Conservation (phyloP, 805 yeast genomes). For the Lipomyces oligophaga region DNA sequence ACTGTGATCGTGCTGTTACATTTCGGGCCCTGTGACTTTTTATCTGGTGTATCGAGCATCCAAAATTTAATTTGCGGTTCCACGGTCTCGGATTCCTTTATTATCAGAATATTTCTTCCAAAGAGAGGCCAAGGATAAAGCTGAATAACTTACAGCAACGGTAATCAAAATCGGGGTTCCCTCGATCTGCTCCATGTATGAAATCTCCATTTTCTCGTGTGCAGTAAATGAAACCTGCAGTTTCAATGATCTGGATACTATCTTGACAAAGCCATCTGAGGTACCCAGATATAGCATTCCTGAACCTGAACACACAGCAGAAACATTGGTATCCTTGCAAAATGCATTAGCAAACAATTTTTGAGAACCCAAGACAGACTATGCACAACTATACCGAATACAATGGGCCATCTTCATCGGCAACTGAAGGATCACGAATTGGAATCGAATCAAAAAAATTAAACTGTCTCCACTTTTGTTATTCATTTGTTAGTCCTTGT, state of each 20-base stretch:
- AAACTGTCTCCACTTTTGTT: slow-evolving; percentile 79
- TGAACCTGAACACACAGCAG: slow-evolving; percentile 58
- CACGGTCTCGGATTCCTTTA: slow-evolving; percentile 50
- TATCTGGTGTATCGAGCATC: slow-evolving; percentile 51
- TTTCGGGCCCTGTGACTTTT: slow-evolving; percentile 37
- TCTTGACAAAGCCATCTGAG: slow-evolving; percentile 49
- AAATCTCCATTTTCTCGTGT: slow-evolving; percentile 59
- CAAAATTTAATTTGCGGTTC: slow-evolving; percentile 72
- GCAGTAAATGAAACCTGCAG: slow-evolving; percentile 55
- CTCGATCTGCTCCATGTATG: slow-evolving; percentile 50
- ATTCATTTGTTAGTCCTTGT: too few relatives aligned
- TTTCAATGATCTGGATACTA: slow-evolving; percentile 51
- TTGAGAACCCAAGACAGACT: not conserved
- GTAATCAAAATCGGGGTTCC: slow-evolving; percentile 58
- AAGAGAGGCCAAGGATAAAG: not conserved
- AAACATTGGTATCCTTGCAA: slow-evolving; percentile 55
- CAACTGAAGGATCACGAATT: slow-evolving; percentile 74
- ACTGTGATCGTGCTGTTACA: slow-evolving; percentile 62
- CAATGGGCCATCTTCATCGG: slow-evolving; percentile 52
- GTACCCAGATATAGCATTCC: slow-evolving; percentile 60
- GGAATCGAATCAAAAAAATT: slow-evolving; percentile 82
- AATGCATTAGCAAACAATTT: slow-evolving; percentile 1
- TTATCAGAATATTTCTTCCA: not conserved
- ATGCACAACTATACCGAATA: slow-evolving; percentile 50
- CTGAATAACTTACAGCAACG: slow-evolving; percentile 43